Percentiles rank a stretch among this genome's conserved stretches.
These are phyloP conservation scores for Skeletonema grethae DNA, from an alignment of 108 stramenopile genomes.

Conservation along the genomic window DNA sequence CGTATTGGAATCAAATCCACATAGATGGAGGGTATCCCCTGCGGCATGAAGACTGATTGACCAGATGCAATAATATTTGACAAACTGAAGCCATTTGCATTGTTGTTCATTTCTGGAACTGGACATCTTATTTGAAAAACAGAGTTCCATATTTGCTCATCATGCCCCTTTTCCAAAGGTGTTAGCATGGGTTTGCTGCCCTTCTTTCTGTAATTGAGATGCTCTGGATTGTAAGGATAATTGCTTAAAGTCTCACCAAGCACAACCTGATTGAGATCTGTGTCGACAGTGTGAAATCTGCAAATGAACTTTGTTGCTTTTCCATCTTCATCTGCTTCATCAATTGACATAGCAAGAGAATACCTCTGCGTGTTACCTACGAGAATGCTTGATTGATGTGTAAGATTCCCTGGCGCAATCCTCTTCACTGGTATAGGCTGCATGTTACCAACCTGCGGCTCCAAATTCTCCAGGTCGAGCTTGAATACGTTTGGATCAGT, in stretches of 20 bases:
- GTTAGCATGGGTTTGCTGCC: conserved; percentile 42
- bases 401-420: neutral
- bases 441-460: conserved; percentile 49
- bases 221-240: conserved; percentile 44
- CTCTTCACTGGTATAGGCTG: conserved; percentile 48
- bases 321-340: conserved; percentile 46
- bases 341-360: conserved; percentile 35
- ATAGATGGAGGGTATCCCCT: conserved; percentile 38
- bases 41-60: conserved; percentile 16
- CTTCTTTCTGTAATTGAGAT: conserved; percentile 34
- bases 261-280: conserved; percentile 18
- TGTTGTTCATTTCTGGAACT: conserved; percentile 14
- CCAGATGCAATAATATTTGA: conserved; percentile 25
- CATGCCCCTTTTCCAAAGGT: conserved; percentile 19
- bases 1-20: conserved; percentile 69
- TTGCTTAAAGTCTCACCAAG: conserved; percentile 50
- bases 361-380: conserved; percentile 19
- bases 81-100: conserved; percentile 6
- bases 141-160: conserved; percentile 50
- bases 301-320: conserved; percentile 43
- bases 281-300: conserved; percentile 35
- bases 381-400: neutral
- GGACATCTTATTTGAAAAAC: conserved; percentile 29
- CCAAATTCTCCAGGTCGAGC: conserved; percentile 39
- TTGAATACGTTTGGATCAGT: conserved; percentile 38